Percentiles rank a stretch among this genome's conserved stretches.
phyloP scores from a whole-genome alignment of 2,329 filamentous ascomycete genomes.

The Hypomyces perniciosus region DNA sequence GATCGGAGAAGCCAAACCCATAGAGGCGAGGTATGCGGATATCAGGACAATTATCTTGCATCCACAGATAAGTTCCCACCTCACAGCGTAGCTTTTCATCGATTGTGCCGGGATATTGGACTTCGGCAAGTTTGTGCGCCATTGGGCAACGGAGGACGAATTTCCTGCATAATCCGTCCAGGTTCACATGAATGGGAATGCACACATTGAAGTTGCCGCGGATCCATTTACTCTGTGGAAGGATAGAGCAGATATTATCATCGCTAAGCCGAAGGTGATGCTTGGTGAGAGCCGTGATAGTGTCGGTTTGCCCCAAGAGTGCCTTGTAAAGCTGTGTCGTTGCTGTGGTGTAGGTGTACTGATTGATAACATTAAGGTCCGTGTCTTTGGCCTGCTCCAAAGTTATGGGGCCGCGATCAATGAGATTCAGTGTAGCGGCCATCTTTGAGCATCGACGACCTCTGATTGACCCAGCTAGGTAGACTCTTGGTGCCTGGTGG shows the following conservation, averaged over 20 bases:
- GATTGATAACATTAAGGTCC: too few species aligned
- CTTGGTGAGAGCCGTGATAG: not conserved
- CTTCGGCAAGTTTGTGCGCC: constrained; percentile 31
- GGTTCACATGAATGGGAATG: constrained; percentile 21
- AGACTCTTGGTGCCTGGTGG: too few species aligned
- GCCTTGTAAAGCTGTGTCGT: not conserved
- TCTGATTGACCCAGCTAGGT: too few species aligned
- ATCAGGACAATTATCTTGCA: constrained; percentile 30
- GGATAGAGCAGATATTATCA: not conserved
- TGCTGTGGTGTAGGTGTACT: too few species aligned
- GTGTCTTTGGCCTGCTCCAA: too few species aligned
- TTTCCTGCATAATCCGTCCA: constrained; percentile 2
- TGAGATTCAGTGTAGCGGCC: too few species aligned
- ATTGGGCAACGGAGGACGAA: constrained; percentile 22
- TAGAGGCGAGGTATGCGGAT: constrained; percentile 28
- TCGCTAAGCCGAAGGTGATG: not conserved
- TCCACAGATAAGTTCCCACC: constrained; percentile 34
- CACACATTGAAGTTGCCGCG: constrained; percentile 32
- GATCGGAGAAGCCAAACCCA: constrained; percentile 15
- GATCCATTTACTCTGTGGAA: constrained; percentile 21
- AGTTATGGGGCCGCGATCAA: too few species aligned
- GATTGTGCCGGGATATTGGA: constrained; percentile 26
- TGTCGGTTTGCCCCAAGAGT: not conserved
- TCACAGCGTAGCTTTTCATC: constrained; percentile 37
- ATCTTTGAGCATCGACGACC: too few species aligned